Evolutionary conservation across 345 rosid species (phyloP), one percentile per base, ranked within the genome.

Genomic region (Hibiscus trionum): DNA sequence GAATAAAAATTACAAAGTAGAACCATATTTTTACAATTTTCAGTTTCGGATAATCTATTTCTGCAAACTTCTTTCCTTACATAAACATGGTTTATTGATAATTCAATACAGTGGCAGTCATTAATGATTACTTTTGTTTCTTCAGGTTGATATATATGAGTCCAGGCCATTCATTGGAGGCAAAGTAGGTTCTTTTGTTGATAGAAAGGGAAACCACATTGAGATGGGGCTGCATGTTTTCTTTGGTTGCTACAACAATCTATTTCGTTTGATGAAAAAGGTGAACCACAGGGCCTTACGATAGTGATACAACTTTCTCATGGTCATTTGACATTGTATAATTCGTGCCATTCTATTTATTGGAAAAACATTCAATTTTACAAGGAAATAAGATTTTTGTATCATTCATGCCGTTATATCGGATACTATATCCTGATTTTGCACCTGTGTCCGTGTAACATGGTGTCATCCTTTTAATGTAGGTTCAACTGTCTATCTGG

Each of bases 171-270:
- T 94, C 85, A 91, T 91, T 71, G 99, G 99, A 74, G 99, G 99
- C 72, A 95, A 95, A 89, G 99, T 91, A n/a, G 99, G 99, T 73
- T 95, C 99, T n/a, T 95, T 95, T 78, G 89, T 91, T 70, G 99
- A 95, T 84, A 86, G 52, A 80, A 82, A 81, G 8, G 99, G 99
- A 69, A 95, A 95, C 83, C 99, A 95, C 74, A 73, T 95, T 3
- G 99, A 95, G 87, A 91, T 94, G 99, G 99, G 97, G 47, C 84
- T 94, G 78, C 99, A 94, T 66, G 99, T 90, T 71, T 94, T 94
- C 85, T 94, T 94, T 65, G 99, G 97, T 50, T 94, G 99, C 88
- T 94, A 94, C 80, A 94, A 85, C 81, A 94, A 94, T 82, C 96
- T 94, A 72, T 94, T 91, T 70, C 97, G 99, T 6, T 82, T 94